Evolutionary conservation across 495 filamentous ascomycete genomes (phyloP).

Genomic region (Aspergillus homomorphus): DNA sequence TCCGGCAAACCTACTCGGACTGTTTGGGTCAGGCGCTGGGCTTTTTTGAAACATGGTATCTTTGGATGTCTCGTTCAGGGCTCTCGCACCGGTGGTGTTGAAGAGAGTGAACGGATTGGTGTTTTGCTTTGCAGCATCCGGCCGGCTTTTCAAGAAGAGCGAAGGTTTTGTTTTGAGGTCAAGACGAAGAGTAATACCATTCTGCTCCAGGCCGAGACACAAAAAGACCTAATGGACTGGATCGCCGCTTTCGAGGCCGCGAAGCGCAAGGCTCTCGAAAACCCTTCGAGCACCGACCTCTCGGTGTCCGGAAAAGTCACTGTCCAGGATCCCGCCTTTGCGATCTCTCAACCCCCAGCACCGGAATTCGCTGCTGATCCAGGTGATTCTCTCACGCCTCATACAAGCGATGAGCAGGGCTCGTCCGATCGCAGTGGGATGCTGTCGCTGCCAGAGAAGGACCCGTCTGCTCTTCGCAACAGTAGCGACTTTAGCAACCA

Average conservation of each 20-base stretch:
- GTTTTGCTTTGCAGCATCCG: conserved; percentile 90
- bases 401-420: conserved; percentile 52
- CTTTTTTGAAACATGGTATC: conserved; percentile 89
- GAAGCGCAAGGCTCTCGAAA: conserved; percentile 86
- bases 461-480: conserved; percentile 53
- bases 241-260: conserved; percentile 87
- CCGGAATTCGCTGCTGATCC: conserved; percentile 83
- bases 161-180: conserved; percentile 96
- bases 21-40: conserved; percentile 88
- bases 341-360: conserved; percentile 82
- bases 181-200: conserved; percentile 95
- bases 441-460: conserved; percentile 64
- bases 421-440: conserved; percentile 58
- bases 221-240: conserved; percentile 86
- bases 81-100: conserved; percentile 75
- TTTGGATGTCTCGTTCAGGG: conserved; percentile 95
- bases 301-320: conserved; percentile 54
- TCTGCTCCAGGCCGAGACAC: conserved; percentile 88
- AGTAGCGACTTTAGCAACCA: conserved; percentile 66
- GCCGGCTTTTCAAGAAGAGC: conserved; percentile 86
- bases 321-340: conserved; percentile 77
- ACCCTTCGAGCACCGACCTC: conserved; percentile 60
- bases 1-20: conserved; percentile 86
- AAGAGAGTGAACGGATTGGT: conserved; percentile 94
- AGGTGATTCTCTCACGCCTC: conserved; percentile 62